phyloP scores from a whole-genome alignment of 331 rosid genomes.

The Rhamnella rubrinervis region DNA sequence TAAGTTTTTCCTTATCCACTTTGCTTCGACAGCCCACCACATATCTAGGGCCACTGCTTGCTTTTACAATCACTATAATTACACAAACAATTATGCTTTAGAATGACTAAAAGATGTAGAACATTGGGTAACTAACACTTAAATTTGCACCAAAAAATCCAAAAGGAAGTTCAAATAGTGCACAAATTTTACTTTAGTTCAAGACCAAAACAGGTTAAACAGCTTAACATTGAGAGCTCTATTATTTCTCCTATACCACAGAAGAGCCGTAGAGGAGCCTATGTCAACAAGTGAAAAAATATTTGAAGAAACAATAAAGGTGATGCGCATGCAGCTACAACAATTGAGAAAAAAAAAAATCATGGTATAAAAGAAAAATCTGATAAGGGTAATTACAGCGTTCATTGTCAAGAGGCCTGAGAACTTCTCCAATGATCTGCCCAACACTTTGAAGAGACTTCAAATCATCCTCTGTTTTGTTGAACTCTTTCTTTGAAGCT shows the following conservation, averaged over 20 bases:
- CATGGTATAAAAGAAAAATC: conserved; percentile 1
- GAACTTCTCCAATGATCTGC: conserved; percentile 94
- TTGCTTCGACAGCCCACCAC: conserved; percentile 96
- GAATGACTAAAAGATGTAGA: conserved; percentile 7
- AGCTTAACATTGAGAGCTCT: not conserved
- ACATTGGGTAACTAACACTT: not conserved
- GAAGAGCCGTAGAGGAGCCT: not conserved
- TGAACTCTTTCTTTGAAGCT: conserved; percentile 75
- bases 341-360: no score
- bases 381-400: conserved; percentile 51
- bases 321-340: no score
- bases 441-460: conserved; percentile 97
- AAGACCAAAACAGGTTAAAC: no score
- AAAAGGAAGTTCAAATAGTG: no score
- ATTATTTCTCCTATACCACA: not conserved
- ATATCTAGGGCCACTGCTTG: conserved; percentile 91
- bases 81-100: conserved; percentile 31
- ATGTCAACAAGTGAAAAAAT: no score
- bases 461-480: conserved; percentile 94
- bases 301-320: no score
- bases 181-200: no score
- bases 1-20: conserved; percentile 85
- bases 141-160: not conserved
- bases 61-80: conserved; percentile 84
- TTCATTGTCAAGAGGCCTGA: conserved; percentile 91